Base-by-base conservation (phyloP, 1,139 yeast species). In the Protomyces pachydermus region DNA sequence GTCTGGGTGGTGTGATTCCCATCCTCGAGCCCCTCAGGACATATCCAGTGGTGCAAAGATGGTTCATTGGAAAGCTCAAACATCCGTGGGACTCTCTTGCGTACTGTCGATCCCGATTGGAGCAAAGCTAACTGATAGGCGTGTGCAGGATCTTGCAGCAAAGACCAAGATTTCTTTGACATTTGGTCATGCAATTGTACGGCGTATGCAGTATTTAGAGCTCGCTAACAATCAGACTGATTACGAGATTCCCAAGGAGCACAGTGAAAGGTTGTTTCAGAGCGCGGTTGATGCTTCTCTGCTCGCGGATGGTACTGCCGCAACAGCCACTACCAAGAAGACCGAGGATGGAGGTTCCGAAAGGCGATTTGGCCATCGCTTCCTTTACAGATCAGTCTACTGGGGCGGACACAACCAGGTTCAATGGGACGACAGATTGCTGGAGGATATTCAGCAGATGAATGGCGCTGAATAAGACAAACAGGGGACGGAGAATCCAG, bases 1-100 rank as follows among this genome's bases (percentile, higher is more conserved):
- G 61, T n/a, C 37, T 61, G 14, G 67, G 54, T 9, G 67, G 67
- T 12, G 45, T 62, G 35, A 34, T 65, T 12, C 65, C 67, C 3
- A 42, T 65, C 2, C 37, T 65, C 23, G 52, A 52, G 10, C 66
- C 66, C 2, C 52, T 64, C 25, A 46, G 61, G 14, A 56, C 58
- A 28, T 60, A 64, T 55, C 66, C 66, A 14, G 28, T 53, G 20
- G 23, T 64, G 10, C 64, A 54, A 20, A 48, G 23, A 8, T 54
- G 55, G 57, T 45, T 64, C 8, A 32, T 61, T 34, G 34, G 37
- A 10, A 52, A 42, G 34, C 54, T 64, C n/a, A 20, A 60, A 23
- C 66, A 64, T 45, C 50, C 39, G 38, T 64, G 66, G 66, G 38
- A 64, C 39, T 64, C 66, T 12, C 12, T 25, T 14, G 34, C 58